Evolutionary conservation across 2,329 filamentous ascomycete genomes (phyloP).

Genomic region (Pseudopyrenochaeta lycopersici): DNA sequence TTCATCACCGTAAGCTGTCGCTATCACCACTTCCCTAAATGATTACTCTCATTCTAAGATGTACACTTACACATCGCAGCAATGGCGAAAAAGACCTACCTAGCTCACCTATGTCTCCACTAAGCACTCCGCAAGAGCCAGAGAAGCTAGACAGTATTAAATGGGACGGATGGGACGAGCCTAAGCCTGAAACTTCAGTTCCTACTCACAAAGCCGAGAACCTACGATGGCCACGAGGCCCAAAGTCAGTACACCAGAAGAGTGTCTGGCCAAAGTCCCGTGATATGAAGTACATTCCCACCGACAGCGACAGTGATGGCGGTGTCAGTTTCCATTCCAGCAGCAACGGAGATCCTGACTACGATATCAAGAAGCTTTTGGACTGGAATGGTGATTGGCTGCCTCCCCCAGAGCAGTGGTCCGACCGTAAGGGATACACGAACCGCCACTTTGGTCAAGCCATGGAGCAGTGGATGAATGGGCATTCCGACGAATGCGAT

Average conservation of each 20-base stretch:
- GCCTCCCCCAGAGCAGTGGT: slow-evolving; percentile 59
- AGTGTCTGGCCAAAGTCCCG: slow-evolving; percentile 37
- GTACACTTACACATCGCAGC: slow-evolving; percentile 4
- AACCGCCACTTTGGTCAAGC: slow-evolving; percentile 42
- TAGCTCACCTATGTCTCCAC: slow-evolving; percentile 2
- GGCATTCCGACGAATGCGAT: slow-evolving; percentile 15
- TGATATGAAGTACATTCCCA: slow-evolving; percentile 34
- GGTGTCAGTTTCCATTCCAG: slow-evolving; percentile 33
- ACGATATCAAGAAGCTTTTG: slow-evolving; percentile 47
- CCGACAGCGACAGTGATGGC: slow-evolving; percentile 29
- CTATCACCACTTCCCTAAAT: background rate
- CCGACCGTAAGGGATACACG: slow-evolving; percentile 41
- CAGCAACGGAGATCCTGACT: slow-evolving; percentile 42
- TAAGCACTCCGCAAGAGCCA: slow-evolving; percentile 4
- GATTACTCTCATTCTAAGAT: background rate
- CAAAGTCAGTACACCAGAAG: slow-evolving; percentile 10
- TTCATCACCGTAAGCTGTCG: slow-evolving; percentile 13
- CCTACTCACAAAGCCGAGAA: slow-evolving; percentile 16
- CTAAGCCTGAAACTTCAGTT: slow-evolving; percentile 2
- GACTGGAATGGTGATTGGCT: slow-evolving; percentile 59
- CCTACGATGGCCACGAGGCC: slow-evolving; percentile 17
- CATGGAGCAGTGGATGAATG: slow-evolving; percentile 45
- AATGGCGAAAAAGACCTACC: background rate
- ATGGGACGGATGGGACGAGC: slow-evolving; percentile 17
- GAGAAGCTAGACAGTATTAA: background rate